Evolutionary conservation across 768 basidiomycete genomes (phyloP).

Genomic region (Serendipita vermifera): DNA sequence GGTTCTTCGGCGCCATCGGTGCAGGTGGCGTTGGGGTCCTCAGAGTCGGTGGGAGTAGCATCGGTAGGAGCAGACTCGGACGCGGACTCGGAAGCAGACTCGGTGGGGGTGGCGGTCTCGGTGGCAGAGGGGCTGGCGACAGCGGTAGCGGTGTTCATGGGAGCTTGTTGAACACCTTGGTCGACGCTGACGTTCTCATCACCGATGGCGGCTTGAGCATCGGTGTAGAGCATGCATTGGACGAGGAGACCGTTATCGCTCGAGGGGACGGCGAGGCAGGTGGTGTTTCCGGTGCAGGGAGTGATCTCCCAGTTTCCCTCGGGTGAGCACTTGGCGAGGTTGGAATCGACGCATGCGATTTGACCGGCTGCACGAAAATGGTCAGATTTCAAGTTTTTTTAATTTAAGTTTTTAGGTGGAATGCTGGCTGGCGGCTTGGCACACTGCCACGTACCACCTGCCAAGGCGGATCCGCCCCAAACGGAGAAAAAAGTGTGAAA

Average conservation of each 20-base stretch:
- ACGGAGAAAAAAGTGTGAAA: background rate
- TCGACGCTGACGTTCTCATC: background rate
- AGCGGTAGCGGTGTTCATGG: background rate
- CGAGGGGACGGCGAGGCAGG: background rate
- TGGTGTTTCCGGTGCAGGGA: background rate
- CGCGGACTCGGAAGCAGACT: background rate
- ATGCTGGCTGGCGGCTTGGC: too few relatives aligned
- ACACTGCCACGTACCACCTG: too few relatives aligned
- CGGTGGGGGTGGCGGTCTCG: background rate
- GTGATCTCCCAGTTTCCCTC: background rate
- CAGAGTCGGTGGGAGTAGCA: background rate
- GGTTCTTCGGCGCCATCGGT: background rate
- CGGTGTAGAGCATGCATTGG: background rate
- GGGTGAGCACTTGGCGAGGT: background rate
- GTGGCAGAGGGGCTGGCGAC: background rate
- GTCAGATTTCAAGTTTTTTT: background rate
- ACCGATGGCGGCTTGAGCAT: background rate
- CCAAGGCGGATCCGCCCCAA: too few relatives aligned
- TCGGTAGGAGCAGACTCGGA: background rate
- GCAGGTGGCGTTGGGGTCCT: background rate
- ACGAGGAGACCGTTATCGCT: background rate
- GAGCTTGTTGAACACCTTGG: background rate
- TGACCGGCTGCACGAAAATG: background rate
- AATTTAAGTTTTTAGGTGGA: too few relatives aligned
- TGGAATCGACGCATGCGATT: background rate